Conservation (phyloP, 106 monocot genomes). For the Dendrobium nobile region DNA sequence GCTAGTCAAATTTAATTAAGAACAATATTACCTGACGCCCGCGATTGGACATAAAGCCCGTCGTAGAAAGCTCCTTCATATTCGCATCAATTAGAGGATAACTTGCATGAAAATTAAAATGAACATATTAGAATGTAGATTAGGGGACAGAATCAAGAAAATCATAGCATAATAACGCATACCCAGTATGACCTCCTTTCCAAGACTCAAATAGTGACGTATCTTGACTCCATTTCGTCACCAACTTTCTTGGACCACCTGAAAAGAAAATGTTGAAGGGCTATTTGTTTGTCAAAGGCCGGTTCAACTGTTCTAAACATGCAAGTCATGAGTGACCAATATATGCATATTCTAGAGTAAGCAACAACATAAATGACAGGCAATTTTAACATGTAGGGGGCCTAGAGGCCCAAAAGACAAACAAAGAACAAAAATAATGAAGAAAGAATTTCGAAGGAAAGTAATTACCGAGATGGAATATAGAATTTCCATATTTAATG, state of each 20-base stretch:
- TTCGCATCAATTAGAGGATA: conserved; percentile 97
- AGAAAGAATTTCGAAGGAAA: background rate
- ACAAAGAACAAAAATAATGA: background rate
- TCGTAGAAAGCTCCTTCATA: conserved; percentile 82
- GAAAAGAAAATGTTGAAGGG: conserved; percentile 1
- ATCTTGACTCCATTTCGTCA: conserved; percentile 74
- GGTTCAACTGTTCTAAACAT: conserved; percentile 1
- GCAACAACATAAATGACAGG: background rate
- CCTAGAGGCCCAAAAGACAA: background rate
- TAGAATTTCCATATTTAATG: conserved; percentile 77
- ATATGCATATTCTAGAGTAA: background rate
- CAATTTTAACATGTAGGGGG: background rate
- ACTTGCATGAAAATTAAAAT: conserved; percentile 13
- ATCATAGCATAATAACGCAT: background rate
- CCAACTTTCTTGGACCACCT: conserved; percentile 88
- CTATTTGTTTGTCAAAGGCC: background rate
- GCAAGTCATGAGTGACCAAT: background rate
- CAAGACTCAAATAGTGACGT: conserved; percentile 60
- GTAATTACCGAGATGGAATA: conserved; percentile 74
- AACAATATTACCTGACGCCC: conserved; percentile 74
- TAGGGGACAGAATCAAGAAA: background rate
- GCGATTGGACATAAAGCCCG: conserved; percentile 96
- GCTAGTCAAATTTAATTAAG: too few species aligned
- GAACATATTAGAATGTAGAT: background rate
- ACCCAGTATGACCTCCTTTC: conserved; percentile 95